Conservation (phyloP, 2,329 filamentous ascomycete species). For the Aspergillus versicolor region DNA sequence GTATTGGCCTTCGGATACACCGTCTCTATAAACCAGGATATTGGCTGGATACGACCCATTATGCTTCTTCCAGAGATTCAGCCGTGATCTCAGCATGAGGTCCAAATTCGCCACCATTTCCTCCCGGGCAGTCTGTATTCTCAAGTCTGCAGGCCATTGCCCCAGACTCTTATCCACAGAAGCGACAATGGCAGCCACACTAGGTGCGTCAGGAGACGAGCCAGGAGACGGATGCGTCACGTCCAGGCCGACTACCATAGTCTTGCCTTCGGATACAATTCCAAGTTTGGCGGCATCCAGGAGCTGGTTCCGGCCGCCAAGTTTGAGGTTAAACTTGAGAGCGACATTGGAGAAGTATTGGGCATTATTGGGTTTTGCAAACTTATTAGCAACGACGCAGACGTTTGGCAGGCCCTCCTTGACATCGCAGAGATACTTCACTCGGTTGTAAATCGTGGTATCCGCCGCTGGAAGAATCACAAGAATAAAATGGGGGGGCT, state of each 20-base stretch:
- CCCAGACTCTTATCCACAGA: constrained; percentile 67
- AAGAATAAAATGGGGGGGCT: constrained; percentile 48
- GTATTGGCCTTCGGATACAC: constrained; percentile 86
- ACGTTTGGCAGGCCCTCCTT: constrained; percentile 67
- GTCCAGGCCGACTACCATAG: constrained; percentile 85
- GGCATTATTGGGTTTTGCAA: constrained; percentile 34
- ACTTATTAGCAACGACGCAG: constrained; percentile 59
- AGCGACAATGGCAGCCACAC: constrained; percentile 77
- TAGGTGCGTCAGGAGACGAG: constrained; percentile 61
- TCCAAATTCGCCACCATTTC: constrained; percentile 71
- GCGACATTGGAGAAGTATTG: constrained; percentile 68
- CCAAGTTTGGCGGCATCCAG: constrained; percentile 55
- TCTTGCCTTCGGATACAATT: constrained; percentile 65
- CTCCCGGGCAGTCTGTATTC: constrained; percentile 61
- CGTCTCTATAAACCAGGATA: constrained; percentile 83
- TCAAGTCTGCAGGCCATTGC: constrained; percentile 75
- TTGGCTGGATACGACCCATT: constrained; percentile 61
- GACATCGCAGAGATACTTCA: constrained; percentile 71
- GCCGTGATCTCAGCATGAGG: constrained; percentile 62
- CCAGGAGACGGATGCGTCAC: constrained; percentile 84
- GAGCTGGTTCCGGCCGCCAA: constrained; percentile 70
- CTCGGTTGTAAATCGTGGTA: constrained; percentile 58
- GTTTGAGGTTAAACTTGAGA: constrained; percentile 80
- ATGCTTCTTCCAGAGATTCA: constrained; percentile 67
- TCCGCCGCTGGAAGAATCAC: constrained; percentile 59